These are phyloP conservation scores for Penicillium longicatenatum DNA, from an alignment of 495 filamentous ascomycete genomes.

Conservation along the genomic window DNA sequence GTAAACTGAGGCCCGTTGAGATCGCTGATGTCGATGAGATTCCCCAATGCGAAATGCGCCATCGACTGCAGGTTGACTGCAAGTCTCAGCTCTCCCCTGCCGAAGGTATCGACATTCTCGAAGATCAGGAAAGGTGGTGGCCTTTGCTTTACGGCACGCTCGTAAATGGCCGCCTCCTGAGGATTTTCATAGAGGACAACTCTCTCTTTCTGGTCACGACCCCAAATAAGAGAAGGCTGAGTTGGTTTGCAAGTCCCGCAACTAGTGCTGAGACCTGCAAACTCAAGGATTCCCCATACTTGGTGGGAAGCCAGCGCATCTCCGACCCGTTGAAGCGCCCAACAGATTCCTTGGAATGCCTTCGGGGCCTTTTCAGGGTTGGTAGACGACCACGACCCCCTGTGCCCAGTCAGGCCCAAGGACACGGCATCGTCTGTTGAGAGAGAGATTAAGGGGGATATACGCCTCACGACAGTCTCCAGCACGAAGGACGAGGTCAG, in stretches of 20 bases:
- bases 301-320: conserved; percentile 19
- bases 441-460: conserved; percentile 30
- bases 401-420: conserved; percentile 14
- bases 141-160: conserved; percentile 49
- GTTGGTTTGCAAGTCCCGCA: conserved; percentile 47
- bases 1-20: conserved; percentile 25
- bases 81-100: conserved; percentile 41
- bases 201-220: conserved; percentile 16
- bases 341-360: conserved; percentile 29
- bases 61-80: conserved; percentile 58
- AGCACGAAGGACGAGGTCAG: not conserved
- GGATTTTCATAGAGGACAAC: conserved; percentile 50
- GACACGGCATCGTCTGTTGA: conserved; percentile 12
- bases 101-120: conserved; percentile 30
- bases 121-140: conserved; percentile 51
- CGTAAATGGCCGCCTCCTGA: conserved; percentile 45
- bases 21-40: conserved; percentile 27
- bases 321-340: conserved; percentile 34
- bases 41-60: conserved; percentile 54
- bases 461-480: conserved; percentile 28
- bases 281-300: conserved; percentile 27
- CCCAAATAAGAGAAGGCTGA: conserved; percentile 45
- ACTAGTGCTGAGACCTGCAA: not conserved
- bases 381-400: conserved; percentile 24
- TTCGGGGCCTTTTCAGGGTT: conserved; percentile 17